Percentiles rank a stretch among this genome's conserved stretches.
phyloP scores from a whole-genome alignment of 257 asterid species.

The Leonotis leonurus region DNA sequence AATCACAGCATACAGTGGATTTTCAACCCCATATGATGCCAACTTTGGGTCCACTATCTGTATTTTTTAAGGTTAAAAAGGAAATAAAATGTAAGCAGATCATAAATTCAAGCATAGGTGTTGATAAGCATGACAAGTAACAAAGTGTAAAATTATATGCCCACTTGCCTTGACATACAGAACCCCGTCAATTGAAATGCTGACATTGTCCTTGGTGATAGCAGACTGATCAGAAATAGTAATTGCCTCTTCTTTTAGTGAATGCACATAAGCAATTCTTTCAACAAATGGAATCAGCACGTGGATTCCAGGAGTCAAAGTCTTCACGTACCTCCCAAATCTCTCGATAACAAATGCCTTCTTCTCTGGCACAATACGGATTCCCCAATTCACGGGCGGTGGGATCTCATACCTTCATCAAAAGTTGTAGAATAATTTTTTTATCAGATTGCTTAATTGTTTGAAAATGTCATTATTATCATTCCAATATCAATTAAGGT shows the following conservation, averaged over 20 bases:
- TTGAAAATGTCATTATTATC: neutral
- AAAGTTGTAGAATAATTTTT: neutral
- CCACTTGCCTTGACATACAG: slow-evolving; percentile 64
- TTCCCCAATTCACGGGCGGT: slow-evolving; percentile 75
- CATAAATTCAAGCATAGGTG: neutral
- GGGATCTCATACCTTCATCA: slow-evolving; percentile 46
- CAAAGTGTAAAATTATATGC: neutral
- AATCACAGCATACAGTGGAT: slow-evolving; percentile 73
- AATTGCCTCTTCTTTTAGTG: slow-evolving; percentile 77
- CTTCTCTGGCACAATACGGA: slow-evolving; percentile 83
- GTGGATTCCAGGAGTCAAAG: slow-evolving; percentile 79
- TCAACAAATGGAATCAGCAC: slow-evolving; percentile 75
- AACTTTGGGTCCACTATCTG: slow-evolving; percentile 86
- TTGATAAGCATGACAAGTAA: slow-evolving; percentile 1
- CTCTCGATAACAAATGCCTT: slow-evolving; percentile 79
- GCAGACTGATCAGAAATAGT: slow-evolving; percentile 75
- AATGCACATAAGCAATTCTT: slow-evolving; percentile 75
- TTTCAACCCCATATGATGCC: slow-evolving; percentile 93
- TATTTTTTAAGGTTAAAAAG: neutral
- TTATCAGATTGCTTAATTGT: neutral
- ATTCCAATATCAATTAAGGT: neutral
- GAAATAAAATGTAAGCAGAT: neutral
- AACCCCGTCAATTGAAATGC: slow-evolving; percentile 71
- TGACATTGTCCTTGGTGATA: slow-evolving; percentile 88
- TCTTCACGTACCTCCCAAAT: slow-evolving; percentile 68